Conservation (phyloP, 148 eudicot species). For the Arctostaphylos glauca region DNA sequence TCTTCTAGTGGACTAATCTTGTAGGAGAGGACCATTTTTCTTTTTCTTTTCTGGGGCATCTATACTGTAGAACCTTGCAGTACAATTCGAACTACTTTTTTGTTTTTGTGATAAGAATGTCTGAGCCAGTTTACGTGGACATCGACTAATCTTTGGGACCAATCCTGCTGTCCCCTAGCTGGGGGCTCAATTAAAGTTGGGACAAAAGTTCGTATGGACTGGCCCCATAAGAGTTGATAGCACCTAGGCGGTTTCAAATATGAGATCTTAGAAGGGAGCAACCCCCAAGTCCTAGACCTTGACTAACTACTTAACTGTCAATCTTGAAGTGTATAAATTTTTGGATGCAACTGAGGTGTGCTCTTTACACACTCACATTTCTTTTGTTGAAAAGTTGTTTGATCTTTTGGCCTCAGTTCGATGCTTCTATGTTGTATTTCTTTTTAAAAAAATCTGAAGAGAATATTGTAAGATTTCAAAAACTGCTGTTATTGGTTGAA, state of each 20-base stretch:
- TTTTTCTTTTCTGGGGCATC: not conserved
- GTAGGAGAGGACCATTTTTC: not conserved
- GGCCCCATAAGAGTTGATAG: too few relatives aligned
- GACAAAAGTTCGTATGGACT: too few relatives aligned
- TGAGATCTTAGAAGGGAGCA: too few relatives aligned
- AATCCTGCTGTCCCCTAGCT: too few relatives aligned
- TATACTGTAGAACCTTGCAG: not conserved
- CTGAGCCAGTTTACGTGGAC: too few relatives aligned
- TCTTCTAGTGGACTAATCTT: not conserved
- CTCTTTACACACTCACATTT: not conserved
- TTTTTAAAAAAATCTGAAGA: not conserved
- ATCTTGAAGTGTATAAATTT: not conserved
- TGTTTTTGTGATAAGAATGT: too few relatives aligned
- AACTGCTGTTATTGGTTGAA: not conserved
- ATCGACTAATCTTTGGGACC: too few relatives aligned
- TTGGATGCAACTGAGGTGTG: constrained; percentile 2
- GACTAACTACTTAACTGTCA: not conserved
- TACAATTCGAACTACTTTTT: too few relatives aligned
- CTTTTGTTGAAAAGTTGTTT: constrained; percentile 8
- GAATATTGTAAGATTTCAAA: not conserved
- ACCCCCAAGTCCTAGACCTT: too few relatives aligned
- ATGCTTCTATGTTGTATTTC: not conserved
- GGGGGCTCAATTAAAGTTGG: too few relatives aligned
- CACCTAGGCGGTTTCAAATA: too few relatives aligned
- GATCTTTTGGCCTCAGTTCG: not conserved